phyloP scores from a whole-genome alignment of 176 grass and related monocot species.

The Musa beccarii region DNA sequence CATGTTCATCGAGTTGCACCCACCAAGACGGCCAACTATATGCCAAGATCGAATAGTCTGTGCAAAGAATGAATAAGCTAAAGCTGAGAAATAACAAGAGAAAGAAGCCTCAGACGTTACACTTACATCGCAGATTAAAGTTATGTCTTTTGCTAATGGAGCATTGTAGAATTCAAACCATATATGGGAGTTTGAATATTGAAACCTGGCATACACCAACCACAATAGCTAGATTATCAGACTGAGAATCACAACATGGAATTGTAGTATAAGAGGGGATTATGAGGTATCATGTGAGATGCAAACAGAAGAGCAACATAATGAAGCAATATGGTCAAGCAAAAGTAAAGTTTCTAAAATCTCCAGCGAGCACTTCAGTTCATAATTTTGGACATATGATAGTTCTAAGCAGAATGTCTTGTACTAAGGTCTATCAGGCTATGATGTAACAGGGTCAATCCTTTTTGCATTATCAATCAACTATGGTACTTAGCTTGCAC shows the following conservation, averaged over 20 bases:
- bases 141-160: conserved; percentile 69
- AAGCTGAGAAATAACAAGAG: conserved; percentile 16
- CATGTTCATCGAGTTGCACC: conserved; percentile 98
- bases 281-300: neutral
- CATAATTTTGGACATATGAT: neutral
- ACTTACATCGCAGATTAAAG: conserved; percentile 80
- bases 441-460: no score
- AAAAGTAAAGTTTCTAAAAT: neutral
- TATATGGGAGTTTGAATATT: conserved; percentile 85
- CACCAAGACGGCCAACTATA: conserved; percentile 79
- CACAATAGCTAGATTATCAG: neutral
- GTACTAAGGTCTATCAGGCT: neutral
- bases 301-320: neutral
- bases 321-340: neutral
- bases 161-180: conserved; percentile 94
- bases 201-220: conserved; percentile 44
- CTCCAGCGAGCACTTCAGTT: neutral
- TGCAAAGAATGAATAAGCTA: conserved; percentile 19
- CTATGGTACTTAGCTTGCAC: no score
- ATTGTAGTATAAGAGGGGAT: neutral
- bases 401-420: neutral
- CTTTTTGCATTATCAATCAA: no score
- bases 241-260: neutral
- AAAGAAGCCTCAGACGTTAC: conserved; percentile 3
- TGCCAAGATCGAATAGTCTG: conserved; percentile 87